Evolutionary conservation across 2,329 filamentous ascomycete species (phyloP).

Genomic region (Tolypocladium capitatum): DNA sequence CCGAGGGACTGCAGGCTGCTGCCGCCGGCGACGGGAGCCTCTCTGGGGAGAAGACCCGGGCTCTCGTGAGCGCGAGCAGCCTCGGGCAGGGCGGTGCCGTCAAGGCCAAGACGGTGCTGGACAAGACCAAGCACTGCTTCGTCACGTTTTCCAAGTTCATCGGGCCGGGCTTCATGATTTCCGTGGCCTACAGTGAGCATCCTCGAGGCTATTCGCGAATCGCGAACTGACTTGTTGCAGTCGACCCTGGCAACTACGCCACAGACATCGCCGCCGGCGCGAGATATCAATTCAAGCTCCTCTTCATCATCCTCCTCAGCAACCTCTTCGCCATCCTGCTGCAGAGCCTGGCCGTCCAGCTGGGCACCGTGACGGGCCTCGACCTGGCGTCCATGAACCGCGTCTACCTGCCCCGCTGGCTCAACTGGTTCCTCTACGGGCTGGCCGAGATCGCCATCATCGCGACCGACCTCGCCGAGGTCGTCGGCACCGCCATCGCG

Average conservation of each 20-base stretch:
- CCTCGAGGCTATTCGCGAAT: neutral
- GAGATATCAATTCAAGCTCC: slow-evolving; percentile 48
- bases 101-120: slow-evolving; percentile 2
- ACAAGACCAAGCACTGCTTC: slow-evolving; percentile 7
- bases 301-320: slow-evolving; percentile 56
- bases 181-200: slow-evolving; percentile 41
- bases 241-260: slow-evolving; percentile 54
- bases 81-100: neutral
- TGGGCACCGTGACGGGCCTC: slow-evolving; percentile 55
- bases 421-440: slow-evolving; percentile 47
- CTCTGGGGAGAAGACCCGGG: neutral
- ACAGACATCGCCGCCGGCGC: slow-evolving; percentile 58
- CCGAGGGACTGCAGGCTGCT: neutral
- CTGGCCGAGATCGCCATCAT: slow-evolving; percentile 56
- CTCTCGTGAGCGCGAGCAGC: neutral
- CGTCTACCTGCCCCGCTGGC: slow-evolving; percentile 50
- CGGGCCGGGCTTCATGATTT: slow-evolving; percentile 54
- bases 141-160: slow-evolving; percentile 31
- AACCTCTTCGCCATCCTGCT: slow-evolving; percentile 61
- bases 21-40: neutral
- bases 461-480: slow-evolving; percentile 59
- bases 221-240: slow-evolving; percentile 12
- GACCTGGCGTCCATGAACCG: slow-evolving; percentile 55
- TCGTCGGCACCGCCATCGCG: slow-evolving; percentile 59
- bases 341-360: slow-evolving; percentile 54